phyloP scores from a whole-genome alignment of 176 grass and related monocot species.

The Coix lacrymajobi region DNA sequence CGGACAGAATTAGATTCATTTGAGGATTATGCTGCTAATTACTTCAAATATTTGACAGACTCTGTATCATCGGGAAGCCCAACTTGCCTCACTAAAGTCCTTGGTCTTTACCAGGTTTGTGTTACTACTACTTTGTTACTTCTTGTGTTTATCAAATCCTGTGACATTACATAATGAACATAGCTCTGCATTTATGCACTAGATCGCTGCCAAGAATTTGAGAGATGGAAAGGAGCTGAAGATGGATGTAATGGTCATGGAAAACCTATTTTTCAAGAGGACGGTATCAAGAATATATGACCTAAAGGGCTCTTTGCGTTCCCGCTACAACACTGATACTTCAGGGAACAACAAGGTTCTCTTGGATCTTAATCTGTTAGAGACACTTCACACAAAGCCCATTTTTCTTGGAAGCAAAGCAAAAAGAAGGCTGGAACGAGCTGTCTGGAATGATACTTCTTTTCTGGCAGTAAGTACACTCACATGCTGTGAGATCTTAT shows the following conservation, averaged over 20 bases:
- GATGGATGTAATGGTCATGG: constrained; percentile 98
- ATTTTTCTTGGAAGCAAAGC: constrained; percentile 95
- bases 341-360: constrained; percentile 88
- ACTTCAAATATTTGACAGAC: constrained; percentile 85
- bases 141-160: not conserved
- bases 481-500: not conserved
- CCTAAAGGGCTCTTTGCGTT: constrained; percentile 89
- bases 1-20: constrained; percentile 94
- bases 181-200: not conserved
- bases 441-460: constrained; percentile 93
- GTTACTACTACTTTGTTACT: constrained; percentile 12
- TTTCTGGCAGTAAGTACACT: constrained; percentile 80
- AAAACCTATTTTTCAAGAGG: constrained; percentile 88
- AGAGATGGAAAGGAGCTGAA: constrained; percentile 83
- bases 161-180: constrained; percentile 11
- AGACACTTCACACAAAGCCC: constrained; percentile 86
- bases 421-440: constrained; percentile 74
- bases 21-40: constrained; percentile 69
- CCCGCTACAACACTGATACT: constrained; percentile 86
- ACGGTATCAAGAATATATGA: constrained; percentile 93
- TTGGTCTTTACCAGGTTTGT: constrained; percentile 96
- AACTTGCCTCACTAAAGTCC: constrained; percentile 83
- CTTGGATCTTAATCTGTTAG: constrained; percentile 93
- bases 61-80: constrained; percentile 68
- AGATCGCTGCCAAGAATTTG: constrained; percentile 78